A percentile compares a stretch with the other conserved stretches of the same genome.
Conservation (phyloP, 805 yeast species). For the Suhomyces xylopsoci region DNA sequence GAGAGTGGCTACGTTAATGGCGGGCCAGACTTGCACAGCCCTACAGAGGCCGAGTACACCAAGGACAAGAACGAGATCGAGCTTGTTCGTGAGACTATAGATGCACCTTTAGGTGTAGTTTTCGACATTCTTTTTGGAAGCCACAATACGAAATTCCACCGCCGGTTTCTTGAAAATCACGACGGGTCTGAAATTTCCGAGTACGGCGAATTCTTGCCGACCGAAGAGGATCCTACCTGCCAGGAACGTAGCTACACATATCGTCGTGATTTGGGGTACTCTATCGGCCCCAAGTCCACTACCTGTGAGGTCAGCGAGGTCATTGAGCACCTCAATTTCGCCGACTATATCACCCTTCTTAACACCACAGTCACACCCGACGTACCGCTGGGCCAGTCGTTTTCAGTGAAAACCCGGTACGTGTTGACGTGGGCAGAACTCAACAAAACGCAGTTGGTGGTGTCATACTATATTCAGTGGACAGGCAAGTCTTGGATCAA, state of each 20-base stretch:
- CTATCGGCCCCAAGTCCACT: slow-evolving; percentile 79
- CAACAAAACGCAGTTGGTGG: slow-evolving; percentile 50
- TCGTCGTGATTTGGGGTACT: slow-evolving; percentile 59
- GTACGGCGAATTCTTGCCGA: slow-evolving; percentile 32
- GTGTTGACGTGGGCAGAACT: slow-evolving; percentile 61
- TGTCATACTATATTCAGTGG: slow-evolving; percentile 64
- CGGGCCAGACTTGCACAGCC: slow-evolving; percentile 48
- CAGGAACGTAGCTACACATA: slow-evolving; percentile 52
- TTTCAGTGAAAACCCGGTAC: slow-evolving; percentile 56
- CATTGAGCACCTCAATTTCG: slow-evolving; percentile 50
- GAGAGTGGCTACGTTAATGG: slow-evolving; percentile 16
- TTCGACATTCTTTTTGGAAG: slow-evolving; percentile 61
- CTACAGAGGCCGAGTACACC: slow-evolving; percentile 38
- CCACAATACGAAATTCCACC: slow-evolving; percentile 43
- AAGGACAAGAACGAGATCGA: slow-evolving; percentile 51
- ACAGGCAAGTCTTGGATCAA: slow-evolving; percentile 75
- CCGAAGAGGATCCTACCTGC: slow-evolving; percentile 36
- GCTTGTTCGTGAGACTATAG: slow-evolving; percentile 49
- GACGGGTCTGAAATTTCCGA: slow-evolving; percentile 59
- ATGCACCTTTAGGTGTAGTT: slow-evolving; percentile 66
- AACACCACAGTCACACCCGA: slow-evolving; percentile 71
- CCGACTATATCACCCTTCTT: slow-evolving; percentile 45
- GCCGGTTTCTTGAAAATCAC: slow-evolving; percentile 49
- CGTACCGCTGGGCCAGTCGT: slow-evolving; percentile 76
- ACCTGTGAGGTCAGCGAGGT: slow-evolving; percentile 61